Evolutionary conservation across 2,329 filamentous ascomycete genomes (phyloP).

Genomic region (Sphaerostilbella broomeana): DNA sequence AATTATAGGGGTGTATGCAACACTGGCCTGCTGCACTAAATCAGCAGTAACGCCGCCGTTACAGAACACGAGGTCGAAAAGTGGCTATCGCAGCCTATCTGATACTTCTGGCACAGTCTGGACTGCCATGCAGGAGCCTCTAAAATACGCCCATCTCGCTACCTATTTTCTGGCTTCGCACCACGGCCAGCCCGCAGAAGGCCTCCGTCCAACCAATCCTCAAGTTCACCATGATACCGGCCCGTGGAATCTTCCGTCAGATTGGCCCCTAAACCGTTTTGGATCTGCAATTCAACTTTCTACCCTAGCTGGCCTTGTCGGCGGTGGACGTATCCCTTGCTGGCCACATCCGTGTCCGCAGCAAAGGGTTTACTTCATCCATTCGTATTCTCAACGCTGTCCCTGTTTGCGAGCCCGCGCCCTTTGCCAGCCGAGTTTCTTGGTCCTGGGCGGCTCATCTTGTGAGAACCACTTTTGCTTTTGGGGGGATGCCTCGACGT

Average conservation of each 20-base stretch:
- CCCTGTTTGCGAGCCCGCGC: neutral
- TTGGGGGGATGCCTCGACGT: conserved; percentile 1
- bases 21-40: too few species aligned
- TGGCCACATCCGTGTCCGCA: neutral
- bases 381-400: conserved; percentile 8
- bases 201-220: too few species aligned
- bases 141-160: too few species aligned
- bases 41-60: too few species aligned
- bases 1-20: neutral
- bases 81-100: too few species aligned
- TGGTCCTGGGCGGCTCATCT: neutral
- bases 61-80: too few species aligned
- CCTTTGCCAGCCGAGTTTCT: neutral
- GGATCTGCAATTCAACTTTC: conserved; percentile 3
- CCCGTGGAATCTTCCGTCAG: neutral
- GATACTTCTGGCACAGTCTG: too few species aligned
- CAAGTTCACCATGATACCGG: too few species aligned
- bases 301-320: conserved; percentile 7
- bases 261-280: conserved; percentile 11
- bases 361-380: neutral
- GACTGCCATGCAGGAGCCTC: too few species aligned
- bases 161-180: too few species aligned
- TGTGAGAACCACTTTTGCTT: neutral
- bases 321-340: conserved; percentile 10
- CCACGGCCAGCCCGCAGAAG: too few species aligned